Evolutionary conservation across 805 yeast species (phyloP).

Genomic region (Metschnikowia kofuensis): DNA sequence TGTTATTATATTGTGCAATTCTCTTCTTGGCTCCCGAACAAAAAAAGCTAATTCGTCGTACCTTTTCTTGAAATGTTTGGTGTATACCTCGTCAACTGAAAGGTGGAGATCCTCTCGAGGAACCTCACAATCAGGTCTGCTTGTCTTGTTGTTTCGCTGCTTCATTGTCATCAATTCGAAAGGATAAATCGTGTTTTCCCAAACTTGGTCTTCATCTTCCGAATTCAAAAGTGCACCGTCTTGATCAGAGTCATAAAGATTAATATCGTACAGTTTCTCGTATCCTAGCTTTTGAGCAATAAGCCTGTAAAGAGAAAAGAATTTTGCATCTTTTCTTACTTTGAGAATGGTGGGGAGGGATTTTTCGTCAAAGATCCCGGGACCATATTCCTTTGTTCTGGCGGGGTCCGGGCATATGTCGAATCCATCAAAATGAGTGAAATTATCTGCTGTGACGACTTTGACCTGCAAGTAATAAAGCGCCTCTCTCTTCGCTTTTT

Average conservation of each 20-base stretch:
- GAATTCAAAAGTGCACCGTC: neutral
- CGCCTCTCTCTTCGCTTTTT: constrained; percentile 64
- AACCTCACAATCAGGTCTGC: constrained; percentile 52
- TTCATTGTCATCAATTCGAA: constrained; percentile 65
- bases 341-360: constrained; percentile 49
- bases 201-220: neutral
- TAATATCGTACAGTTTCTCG: constrained; percentile 1
- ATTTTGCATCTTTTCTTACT: constrained; percentile 54
- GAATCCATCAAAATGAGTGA: constrained; percentile 64
- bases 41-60: constrained; percentile 54
- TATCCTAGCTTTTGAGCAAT: constrained; percentile 45
- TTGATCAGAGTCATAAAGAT: neutral
- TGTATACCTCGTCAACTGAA: constrained; percentile 52
- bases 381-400: constrained; percentile 42
- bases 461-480: constrained; percentile 46
- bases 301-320: constrained; percentile 48
- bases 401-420: constrained; percentile 70
- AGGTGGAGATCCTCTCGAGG: constrained; percentile 27
- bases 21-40: constrained; percentile 57
- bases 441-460: constrained; percentile 52
- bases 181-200: constrained; percentile 16
- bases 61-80: constrained; percentile 44
- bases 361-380: constrained; percentile 45
- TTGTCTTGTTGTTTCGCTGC: constrained; percentile 67
- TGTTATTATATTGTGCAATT: constrained; percentile 25